A percentile compares a stretch with the other conserved stretches of the same genome.
These are phyloP conservation scores for Ceratobasidium sp. DNA, from an alignment of 1,284 basidiomycete genomes.

Conservation along the genomic window DNA sequence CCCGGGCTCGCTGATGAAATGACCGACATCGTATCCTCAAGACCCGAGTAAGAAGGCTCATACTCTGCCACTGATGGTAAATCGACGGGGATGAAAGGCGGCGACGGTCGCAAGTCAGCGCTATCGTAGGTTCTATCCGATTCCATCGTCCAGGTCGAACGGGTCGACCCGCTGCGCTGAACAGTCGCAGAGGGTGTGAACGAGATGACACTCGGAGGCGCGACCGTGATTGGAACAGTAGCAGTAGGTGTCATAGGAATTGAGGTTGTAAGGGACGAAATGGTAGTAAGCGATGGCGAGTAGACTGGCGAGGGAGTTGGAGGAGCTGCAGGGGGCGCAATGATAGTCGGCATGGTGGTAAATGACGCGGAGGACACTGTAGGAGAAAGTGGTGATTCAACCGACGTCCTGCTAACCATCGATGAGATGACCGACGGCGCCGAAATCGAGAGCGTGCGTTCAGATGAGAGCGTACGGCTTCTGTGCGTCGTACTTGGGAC, in stretches of 20 bases:
- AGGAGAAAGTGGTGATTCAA: conserved; percentile 37
- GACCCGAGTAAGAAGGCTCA: conserved; percentile 35
- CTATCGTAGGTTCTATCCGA: conserved; percentile 73
- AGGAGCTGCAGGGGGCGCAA: conserved; percentile 47
- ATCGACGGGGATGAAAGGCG: conserved; percentile 58
- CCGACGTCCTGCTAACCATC: conserved; percentile 23
- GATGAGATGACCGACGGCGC: conserved; percentile 28
- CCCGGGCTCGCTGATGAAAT: conserved; percentile 26
- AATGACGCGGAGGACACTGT: conserved; percentile 31
- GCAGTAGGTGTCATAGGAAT: background rate
- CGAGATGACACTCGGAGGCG: too few relatives aligned
- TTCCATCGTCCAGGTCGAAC: conserved; percentile 59
- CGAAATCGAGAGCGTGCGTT: conserved; percentile 8
- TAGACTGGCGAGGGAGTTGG: conserved; percentile 44
- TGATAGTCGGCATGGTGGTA: conserved; percentile 44
- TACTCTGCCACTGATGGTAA: conserved; percentile 30
- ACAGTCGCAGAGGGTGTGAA: background rate
- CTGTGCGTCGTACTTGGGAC: conserved; percentile 29
- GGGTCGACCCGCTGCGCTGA: conserved; percentile 22
- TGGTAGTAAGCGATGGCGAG: conserved; percentile 20
- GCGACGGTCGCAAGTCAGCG: conserved; percentile 73
- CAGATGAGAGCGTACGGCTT: conserved; percentile 32
- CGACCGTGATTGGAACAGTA: too few relatives aligned
- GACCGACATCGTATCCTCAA: conserved; percentile 30
- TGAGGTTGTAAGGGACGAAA: conserved; percentile 3